Base-by-base conservation (phyloP, 129 eudicot genomes). In the Saussurea involucrata region DNA sequence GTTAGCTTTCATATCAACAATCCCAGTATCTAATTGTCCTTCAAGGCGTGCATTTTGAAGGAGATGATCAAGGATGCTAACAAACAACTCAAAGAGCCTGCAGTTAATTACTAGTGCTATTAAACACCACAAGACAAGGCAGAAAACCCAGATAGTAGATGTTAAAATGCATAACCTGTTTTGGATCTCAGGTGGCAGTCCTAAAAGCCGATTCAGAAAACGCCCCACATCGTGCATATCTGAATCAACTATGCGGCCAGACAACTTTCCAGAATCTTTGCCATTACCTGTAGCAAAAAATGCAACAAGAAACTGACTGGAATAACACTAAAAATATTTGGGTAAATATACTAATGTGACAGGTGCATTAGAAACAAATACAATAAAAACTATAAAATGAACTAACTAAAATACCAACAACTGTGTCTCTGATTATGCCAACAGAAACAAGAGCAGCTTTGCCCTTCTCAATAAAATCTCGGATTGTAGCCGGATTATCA, bases 201-300 rank as follows among this genome's bases (percentile, higher is more conserved):
- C 99, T 67, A 95, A 78, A 78, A 95, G 89, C 69, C 99, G 82
- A 70, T 95, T 95, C 57, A 95, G 89, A 72, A 95, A 95, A 81
- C 99, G 99, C 5, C 99, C 99, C 53, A 95, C 97, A 88, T 95
- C 99, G 20, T 92, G 89, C 99, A 95, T 92, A 83, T 95, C 99
- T 32, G 99, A 92, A 83, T 95, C 99, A 83, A 92, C 88, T 80
- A 95, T 92, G 29, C 97, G 99, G 18, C 97, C 96, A 75, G 94
- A 88, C 46, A 85, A 55, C 87, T 88, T 95, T 63, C 96, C 97
- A 57, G 89, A 66, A 24, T 95, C 99, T 86, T 92, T 92, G 46
- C 96, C 97, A 71, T 83, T 88, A 69, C 89, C 99, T 89, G 20
- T 61, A 82, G 36, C 77, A 75, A 21, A 46, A 15, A 64, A 46